These are phyloP conservation scores for Russula vinacea DNA, from an alignment of 768 basidiomycete genomes.

Conservation along the genomic window DNA sequence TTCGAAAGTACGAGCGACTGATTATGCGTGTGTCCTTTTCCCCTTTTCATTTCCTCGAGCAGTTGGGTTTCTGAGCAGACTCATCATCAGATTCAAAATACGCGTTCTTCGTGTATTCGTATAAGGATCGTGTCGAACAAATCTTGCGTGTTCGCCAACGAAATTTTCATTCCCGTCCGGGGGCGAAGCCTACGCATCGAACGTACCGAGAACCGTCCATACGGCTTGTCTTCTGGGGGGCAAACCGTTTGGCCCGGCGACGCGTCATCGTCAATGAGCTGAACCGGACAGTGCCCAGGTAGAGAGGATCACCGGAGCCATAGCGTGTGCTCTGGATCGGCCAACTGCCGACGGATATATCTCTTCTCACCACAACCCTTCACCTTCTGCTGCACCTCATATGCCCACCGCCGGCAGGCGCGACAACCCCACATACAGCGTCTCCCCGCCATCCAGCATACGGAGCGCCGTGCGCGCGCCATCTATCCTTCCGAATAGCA, in stretches of 20 bases:
- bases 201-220: neutral
- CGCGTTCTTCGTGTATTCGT: constrained; percentile 17
- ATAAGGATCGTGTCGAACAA: constrained; percentile 1
- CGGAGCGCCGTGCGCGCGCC: too few relatives aligned
- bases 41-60: neutral
- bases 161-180: neutral
- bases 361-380: constrained; percentile 5
- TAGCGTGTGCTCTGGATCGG: constrained; percentile 24
- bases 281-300: constrained; percentile 8
- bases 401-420: too few relatives aligned
- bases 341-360: neutral
- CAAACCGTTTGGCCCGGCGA: neutral
- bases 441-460: too few relatives aligned
- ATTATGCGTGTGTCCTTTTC: constrained; percentile 15
- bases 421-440: too few relatives aligned
- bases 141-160: constrained; percentile 15
- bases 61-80: neutral
- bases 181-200: constrained; percentile 5
- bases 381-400: constrained; percentile 20
- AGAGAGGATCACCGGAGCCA: constrained; percentile 8
- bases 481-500: too few relatives aligned
- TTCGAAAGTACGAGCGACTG: constrained; percentile 1
- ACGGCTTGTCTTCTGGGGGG: neutral
- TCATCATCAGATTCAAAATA: constrained; percentile 12
- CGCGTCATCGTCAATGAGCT: constrained; percentile 5